Conservation (phyloP, 495 filamentous ascomycete genomes). For the Xylaria castorea region DNA sequence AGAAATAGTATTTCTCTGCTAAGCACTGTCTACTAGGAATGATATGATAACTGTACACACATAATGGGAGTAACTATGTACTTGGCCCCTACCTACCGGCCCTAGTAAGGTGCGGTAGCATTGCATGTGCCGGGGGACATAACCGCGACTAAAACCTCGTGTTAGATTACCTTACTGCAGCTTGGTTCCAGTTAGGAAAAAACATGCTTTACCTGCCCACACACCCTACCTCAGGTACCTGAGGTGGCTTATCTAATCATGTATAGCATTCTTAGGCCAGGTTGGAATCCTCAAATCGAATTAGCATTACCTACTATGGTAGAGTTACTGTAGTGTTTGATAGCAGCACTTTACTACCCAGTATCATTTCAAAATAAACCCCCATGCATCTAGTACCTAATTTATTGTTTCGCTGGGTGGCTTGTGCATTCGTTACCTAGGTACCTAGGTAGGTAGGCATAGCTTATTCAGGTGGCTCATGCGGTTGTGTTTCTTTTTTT, state of each 20-base stretch:
- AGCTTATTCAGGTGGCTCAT: too few relatives aligned
- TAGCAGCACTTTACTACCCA: not conserved
- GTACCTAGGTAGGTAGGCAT: too few relatives aligned
- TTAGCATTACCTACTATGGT: not conserved
- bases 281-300: not conserved
- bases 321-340: not conserved
- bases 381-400: too few relatives aligned
- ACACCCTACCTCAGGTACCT: too few relatives aligned
- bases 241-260: too few relatives aligned
- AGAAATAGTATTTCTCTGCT: not conserved
- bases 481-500: too few relatives aligned
- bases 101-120: slow-evolving; percentile 16
- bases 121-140: slow-evolving; percentile 23
- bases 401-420: too few relatives aligned
- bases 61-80: not conserved
- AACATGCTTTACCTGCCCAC: not conserved
- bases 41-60: not conserved
- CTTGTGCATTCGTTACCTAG: too few relatives aligned
- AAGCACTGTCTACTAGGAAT: not conserved
- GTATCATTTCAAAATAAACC: too few relatives aligned
- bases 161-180: slow-evolving; percentile 18
- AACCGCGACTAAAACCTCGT: slow-evolving; percentile 23
- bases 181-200: not conserved
- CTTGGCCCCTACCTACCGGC: too few relatives aligned
- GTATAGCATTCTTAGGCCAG: too few relatives aligned